A percentile compares a stretch with the other conserved stretches of the same genome.
These are phyloP conservation scores for Pichia sp. DNA, from an alignment of 1,139 yeast genomes.

Conservation along the genomic window DNA sequence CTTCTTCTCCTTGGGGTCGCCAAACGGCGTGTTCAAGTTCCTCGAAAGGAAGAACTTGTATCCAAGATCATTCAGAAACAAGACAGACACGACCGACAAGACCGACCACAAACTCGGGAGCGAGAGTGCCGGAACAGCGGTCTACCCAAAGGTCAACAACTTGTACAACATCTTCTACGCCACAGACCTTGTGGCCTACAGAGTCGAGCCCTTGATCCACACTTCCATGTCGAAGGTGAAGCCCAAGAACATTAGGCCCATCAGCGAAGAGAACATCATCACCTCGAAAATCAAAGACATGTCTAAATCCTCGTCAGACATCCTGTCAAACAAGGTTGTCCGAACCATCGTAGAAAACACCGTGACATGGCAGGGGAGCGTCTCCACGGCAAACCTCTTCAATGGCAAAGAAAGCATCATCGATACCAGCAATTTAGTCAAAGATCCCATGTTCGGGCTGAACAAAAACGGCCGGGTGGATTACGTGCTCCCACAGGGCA, in stretches of 20 bases:
- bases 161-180: slow-evolving; percentile 80
- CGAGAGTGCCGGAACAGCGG: slow-evolving; percentile 11
- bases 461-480: slow-evolving; percentile 78
- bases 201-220: slow-evolving; percentile 75
- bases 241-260: slow-evolving; percentile 48
- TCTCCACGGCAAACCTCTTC: background rate
- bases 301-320: slow-evolving; percentile 33
- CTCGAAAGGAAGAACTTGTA: slow-evolving; percentile 55
- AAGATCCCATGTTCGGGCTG: slow-evolving; percentile 38
- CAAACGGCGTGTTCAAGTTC: slow-evolving; percentile 80
- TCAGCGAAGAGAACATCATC: slow-evolving; percentile 44
- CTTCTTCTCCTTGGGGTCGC: slow-evolving; percentile 81
- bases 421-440: slow-evolving; percentile 28
- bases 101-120: background rate
- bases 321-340: slow-evolving; percentile 29
- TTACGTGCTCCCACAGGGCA: slow-evolving; percentile 72
- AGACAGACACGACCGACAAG: background rate
- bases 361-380: slow-evolving; percentile 11
- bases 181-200: slow-evolving; percentile 83
- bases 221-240: slow-evolving; percentile 49
- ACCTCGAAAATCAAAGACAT: slow-evolving; percentile 43
- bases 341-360: slow-evolving; percentile 20
- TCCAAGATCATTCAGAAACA: slow-evolving; percentile 33
- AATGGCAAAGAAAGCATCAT: slow-evolving; percentile 17
- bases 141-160: slow-evolving; percentile 50